Conservation (phyloP, 305 asterid genomes). For the Striga hermonthica region DNA sequence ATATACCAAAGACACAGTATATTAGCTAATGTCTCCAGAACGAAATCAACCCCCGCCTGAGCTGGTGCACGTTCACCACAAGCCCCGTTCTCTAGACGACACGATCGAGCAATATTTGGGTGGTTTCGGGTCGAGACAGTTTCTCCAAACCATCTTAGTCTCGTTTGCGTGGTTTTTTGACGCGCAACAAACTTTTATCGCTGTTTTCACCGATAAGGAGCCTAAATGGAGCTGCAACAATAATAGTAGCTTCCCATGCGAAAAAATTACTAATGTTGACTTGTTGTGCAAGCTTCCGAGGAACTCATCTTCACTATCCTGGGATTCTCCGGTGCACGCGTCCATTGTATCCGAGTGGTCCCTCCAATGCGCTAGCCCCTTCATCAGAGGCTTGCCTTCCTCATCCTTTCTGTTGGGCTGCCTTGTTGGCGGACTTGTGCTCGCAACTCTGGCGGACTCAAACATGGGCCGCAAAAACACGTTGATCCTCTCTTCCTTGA, state of each 20-base stretch:
- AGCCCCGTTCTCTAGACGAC: constrained; percentile 28
- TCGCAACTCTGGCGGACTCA: neutral
- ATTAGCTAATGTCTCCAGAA: too few relatives aligned
- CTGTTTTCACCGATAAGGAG: constrained; percentile 31
- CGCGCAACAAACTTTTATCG: constrained; percentile 40
- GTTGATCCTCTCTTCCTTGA: neutral
- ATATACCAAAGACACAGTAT: too few relatives aligned
- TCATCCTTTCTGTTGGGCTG: neutral
- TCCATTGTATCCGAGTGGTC: neutral
- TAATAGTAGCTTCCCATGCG: neutral
- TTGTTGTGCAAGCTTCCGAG: neutral
- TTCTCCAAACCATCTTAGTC: constrained; percentile 30
- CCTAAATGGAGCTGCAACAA: constrained; percentile 35
- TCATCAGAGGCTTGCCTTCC: neutral
- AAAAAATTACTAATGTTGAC: neutral
- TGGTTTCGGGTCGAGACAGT: constrained; percentile 26
- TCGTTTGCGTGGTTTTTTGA: constrained; percentile 38
- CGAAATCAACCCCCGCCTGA: neutral
- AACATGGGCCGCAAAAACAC: neutral
- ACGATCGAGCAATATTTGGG: constrained; percentile 31
- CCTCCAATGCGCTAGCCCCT: neutral
- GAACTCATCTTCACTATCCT: neutral
- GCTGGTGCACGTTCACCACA: neutral
- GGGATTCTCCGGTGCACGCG: neutral
- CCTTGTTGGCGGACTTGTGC: neutral